Base-by-base conservation (phyloP, 139 green algal genomes). In the Raphidocelis subcapitata region DNA sequence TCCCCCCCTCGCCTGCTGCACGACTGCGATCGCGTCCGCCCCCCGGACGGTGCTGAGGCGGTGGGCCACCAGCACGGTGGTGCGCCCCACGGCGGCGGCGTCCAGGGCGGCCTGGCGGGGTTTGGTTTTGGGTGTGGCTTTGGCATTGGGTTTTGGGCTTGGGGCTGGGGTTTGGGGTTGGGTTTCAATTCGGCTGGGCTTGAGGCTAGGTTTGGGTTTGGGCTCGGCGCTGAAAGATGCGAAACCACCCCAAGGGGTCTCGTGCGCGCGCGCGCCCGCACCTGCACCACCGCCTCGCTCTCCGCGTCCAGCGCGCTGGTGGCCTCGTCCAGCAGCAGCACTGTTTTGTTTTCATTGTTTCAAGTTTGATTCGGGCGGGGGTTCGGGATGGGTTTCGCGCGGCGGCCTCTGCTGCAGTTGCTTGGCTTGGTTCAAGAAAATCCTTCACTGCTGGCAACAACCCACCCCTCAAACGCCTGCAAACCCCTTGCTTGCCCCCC, bases 301-400 rank as follows among this genome's bases (percentile, higher is more conserved):
- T 91, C 81, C 0, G 83, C 89, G 81, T 99, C 94, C 62, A 98
- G 85, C 14, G 94, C 94, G 1, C 46, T 88, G 0, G 93, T 98
- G 20, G 93, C 93, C 80, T 97, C 93, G 69, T 86, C 81, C 24
- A 86, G 76, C 51, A 81, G 54, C 74, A 83, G 52, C 1, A 74
- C 59, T 36, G 49, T 57, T 57, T n/a, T 18, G 49, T 20, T 18
- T 57, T 57, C 18, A 20, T n/a, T 18, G 18, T 57, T 57, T n/a
- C 18, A 20, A 57, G 20, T 20, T n/a, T 92, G 83, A 41, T 86
- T 83, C 1, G 97, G 69, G 35, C 97, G 81, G 2, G 93, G 91
- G 18, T 92, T 84, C 28, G 93, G 91, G 26, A 97, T 96, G 49
- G 92, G 49, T 57, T n/a, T 20, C 49, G 18, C 20, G 49, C 49